These are phyloP conservation scores for Wallacemonas rigidus DNA, from an alignment of 208 protist species.

Conservation along the genomic window DNA sequence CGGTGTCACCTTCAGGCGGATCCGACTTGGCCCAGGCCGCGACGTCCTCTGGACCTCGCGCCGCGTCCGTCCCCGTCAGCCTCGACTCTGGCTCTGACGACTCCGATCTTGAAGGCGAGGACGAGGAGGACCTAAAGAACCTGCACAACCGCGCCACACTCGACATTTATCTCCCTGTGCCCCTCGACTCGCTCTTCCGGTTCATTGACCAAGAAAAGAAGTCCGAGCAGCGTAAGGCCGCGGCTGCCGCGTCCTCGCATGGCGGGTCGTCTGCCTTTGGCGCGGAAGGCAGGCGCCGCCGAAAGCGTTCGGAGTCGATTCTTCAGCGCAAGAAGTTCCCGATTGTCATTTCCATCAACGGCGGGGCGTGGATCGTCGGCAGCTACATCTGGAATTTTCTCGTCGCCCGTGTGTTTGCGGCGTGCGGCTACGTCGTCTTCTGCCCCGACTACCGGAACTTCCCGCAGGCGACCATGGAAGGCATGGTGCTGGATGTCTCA, in stretches of 20 bases:
- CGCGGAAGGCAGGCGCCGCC: background rate
- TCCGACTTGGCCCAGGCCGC: background rate
- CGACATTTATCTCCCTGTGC: slow-evolving; percentile 82
- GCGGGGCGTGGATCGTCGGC: slow-evolving; percentile 85
- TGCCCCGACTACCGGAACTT: slow-evolving; percentile 94
- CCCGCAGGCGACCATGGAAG: slow-evolving; percentile 88
- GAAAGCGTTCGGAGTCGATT: background rate
- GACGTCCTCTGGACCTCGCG: background rate
- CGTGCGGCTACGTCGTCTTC: slow-evolving; percentile 73
- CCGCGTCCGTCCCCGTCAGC: slow-evolving; percentile 28
- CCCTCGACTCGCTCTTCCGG: slow-evolving; percentile 67
- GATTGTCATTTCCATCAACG: slow-evolving; percentile 72
- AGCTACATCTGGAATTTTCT: slow-evolving; percentile 74
- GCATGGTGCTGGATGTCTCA: slow-evolving; percentile 87
- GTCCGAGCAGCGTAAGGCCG: slow-evolving; percentile 19
- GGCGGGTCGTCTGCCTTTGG: background rate
- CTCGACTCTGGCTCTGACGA: slow-evolving; percentile 13
- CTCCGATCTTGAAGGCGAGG: slow-evolving; percentile 45
- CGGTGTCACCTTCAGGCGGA: background rate
- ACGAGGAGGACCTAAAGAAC: slow-evolving; percentile 78
- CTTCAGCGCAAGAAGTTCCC: slow-evolving; percentile 66
- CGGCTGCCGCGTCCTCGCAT: background rate
- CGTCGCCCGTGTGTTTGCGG: slow-evolving; percentile 61
- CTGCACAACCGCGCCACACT: slow-evolving; percentile 81
- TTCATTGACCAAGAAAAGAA: slow-evolving; percentile 66